Percentiles rank a stretch among this genome's conserved stretches.
Evolutionary conservation across 2,329 filamentous ascomycete species (phyloP).

Genomic region (Pestalotiopsis sp.): DNA sequence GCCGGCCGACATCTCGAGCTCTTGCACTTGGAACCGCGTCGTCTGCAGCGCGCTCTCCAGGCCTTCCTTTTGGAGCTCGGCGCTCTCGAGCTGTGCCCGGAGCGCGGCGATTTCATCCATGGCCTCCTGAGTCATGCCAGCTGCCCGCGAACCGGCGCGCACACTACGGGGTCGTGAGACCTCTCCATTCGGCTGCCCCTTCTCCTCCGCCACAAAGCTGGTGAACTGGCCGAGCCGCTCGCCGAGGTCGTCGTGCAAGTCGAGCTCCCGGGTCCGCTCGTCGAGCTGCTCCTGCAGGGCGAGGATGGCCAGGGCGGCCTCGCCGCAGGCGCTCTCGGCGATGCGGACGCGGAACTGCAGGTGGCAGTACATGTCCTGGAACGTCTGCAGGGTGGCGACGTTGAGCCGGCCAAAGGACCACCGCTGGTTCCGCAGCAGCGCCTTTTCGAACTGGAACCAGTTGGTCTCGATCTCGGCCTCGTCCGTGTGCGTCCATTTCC

Average conservation of each 20-base stretch:
- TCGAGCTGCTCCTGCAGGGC: background rate
- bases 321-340: background rate
- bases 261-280: background rate
- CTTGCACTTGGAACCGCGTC: background rate
- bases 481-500: background rate
- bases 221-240: background rate
- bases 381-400: background rate
- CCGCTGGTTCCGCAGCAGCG: background rate
- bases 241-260: background rate
- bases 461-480: background rate
- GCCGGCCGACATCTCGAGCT: background rate
- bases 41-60: background rate
- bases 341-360: background rate
- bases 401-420: constrained; percentile 1
- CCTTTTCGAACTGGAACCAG: background rate
- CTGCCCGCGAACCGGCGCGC: background rate
- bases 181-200: background rate
- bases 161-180: background rate
- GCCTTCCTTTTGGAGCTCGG: background rate
- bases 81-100: background rate
- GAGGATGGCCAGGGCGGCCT: background rate
- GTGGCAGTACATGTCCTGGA: constrained; percentile 1
- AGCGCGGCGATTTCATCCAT: background rate
- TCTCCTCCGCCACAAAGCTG: background rate
- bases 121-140: background rate